Base-by-base conservation (phyloP, 208 protist species). In the Phytomonas francai region DNA sequence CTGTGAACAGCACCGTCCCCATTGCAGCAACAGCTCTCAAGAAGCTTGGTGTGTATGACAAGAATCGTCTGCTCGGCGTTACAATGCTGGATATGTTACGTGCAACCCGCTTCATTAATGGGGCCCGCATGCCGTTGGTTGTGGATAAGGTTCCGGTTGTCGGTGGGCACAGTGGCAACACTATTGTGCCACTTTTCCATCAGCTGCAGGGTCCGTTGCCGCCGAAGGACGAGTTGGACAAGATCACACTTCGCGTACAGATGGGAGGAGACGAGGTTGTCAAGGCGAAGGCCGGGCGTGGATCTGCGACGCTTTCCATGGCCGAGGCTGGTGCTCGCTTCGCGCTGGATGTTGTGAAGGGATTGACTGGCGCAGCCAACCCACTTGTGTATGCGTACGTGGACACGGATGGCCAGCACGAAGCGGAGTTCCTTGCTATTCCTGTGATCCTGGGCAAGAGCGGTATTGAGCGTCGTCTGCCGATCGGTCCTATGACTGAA, bases 271-370 rank as follows among this genome's bases (percentile, higher is more conserved):
- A 91, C 33, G 97, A 98, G 80, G 97, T 99, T 32, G 97, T 98
- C 64, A 85, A 98, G 81, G 96, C 96, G 58, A 98, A 98, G 89
- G 91, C 90, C 0, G 97, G 97, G 66, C 77, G 82, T 25, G 97
- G 97, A n/a, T 97, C 91, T 33, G 96, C 97, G 33, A 98, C 97
- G 31, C 93, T 99, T 42, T 98, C 96, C 64, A 99, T 99, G 96
- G 97, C 96, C 6, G 89, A 92, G 68, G 97, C 97, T 22, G 89
- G 81, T 39, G 79, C 71, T 34, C 84, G 86, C 59, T 97, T 93
- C 57, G 70, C 78, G 59, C 74, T 93, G 64, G 78, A 77, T 65
- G 83, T 91, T 49, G 85, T 92, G 39, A 69, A 86, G 66, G 90
- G 68, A 31, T 63, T 96, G 63, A 85, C 72, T 62, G 90, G 90